A percentile compares a stretch with the other conserved stretches of the same genome.
These are phyloP conservation scores for Theobroma grandiflorum DNA, from an alignment of 441 rosid genomes.

Conservation along the genomic window DNA sequence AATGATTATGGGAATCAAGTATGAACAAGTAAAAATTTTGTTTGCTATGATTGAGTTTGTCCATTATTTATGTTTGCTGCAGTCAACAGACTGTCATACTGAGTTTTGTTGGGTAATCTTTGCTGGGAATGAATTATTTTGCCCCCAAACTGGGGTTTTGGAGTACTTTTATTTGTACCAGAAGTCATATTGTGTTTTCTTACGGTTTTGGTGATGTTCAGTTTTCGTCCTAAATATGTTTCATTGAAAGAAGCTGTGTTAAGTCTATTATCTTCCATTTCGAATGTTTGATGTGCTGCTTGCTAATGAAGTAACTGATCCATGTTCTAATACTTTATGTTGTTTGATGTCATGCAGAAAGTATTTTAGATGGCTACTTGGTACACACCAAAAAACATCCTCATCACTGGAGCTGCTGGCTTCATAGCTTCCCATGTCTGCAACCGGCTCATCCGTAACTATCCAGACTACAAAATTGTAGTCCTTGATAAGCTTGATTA, in stretches of 20 bases:
- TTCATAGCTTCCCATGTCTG: constrained; percentile 50
- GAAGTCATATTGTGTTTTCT: background rate
- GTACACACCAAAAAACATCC: constrained; percentile 40
- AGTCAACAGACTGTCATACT: no score
- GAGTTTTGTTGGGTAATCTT: no score
- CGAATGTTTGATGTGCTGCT: background rate
- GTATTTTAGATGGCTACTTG: constrained; percentile 28
- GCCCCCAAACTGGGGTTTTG: no score
- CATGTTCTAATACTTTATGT: background rate
- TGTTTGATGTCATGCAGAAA: background rate
- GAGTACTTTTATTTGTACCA: no score
- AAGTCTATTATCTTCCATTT: background rate
- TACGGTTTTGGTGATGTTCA: no score
- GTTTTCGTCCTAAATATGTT: background rate
- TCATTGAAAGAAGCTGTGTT: background rate
- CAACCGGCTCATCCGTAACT: constrained; percentile 41
- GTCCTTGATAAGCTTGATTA: constrained; percentile 49
- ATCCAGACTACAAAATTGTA: constrained; percentile 38
- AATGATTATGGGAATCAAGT: background rate
- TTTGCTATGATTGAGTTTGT: no score
- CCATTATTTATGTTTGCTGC: no score
- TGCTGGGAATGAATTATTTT: no score
- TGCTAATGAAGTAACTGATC: background rate
- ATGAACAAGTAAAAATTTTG: no score
- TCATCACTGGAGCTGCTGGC: constrained; percentile 49